Base-by-base conservation (phyloP, 805 yeast genomes). In the Sporopachydermia quercuum region DNA sequence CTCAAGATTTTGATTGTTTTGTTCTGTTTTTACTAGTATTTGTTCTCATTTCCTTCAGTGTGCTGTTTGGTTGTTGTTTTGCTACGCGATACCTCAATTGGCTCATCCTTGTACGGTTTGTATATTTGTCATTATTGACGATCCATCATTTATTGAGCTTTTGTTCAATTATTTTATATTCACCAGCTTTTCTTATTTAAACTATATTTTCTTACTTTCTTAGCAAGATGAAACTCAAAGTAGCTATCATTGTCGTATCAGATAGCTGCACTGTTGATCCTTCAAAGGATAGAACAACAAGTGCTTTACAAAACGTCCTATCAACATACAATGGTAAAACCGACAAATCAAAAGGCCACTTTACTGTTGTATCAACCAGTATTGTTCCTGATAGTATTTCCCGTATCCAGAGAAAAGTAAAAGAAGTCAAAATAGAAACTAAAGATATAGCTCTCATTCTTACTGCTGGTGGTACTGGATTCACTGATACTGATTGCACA, bases 391-490 rank as follows among this genome's bases (percentile, higher is more conserved):
- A 70, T 44, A 53, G 56, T 6, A 37, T 37, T 2, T 46, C 44
- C 18, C 52, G 47, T 13, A 63, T 68, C 19, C 62, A 57, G 37
- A 35, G 41, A 3, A 43, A 37, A 2, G 42, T 66, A 5, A 42
- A 41, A 6, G 40, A 48, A 6, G 54, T 63, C 57, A 51, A 57
- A 1, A 39, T 41, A 5, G 37, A 35, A 3, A 49, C 45, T 34
- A 8, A 38, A 13, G 48, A 43, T 3, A 37, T 54, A n/a, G 38
- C 48, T 15, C 44, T 69, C 15, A 51, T 71, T 5, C 35, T 71
- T n/a, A 66, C 74, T 1, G 53, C 66, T 18, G 77, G 77, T 3
- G 76, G 77, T 0, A 71, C 77, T 0, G 76, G 77, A 4, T 68
- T 71, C 48, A 51, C 66, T 2, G 47, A 45, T 3, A 48, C 56